Evolutionary conservation across 768 basidiomycete species (phyloP).

Genomic region (Boletus vermiculosoides): DNA sequence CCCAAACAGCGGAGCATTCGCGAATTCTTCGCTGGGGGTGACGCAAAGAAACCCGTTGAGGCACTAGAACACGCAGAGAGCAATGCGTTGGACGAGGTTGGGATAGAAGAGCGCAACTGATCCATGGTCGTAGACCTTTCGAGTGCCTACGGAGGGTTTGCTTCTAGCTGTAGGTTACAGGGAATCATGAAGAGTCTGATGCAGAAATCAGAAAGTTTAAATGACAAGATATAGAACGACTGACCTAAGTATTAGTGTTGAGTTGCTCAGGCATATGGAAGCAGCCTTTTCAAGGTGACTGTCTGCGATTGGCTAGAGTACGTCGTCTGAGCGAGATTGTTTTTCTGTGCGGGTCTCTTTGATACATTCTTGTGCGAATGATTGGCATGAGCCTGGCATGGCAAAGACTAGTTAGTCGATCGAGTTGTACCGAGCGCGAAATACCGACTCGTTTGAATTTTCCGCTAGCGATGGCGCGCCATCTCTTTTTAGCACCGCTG

Average conservation of each 20-base stretch:
- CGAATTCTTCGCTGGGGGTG: conserved; percentile 58
- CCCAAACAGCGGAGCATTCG: conserved; percentile 74
- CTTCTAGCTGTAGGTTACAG: conserved; percentile 11
- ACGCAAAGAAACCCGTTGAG: conserved; percentile 12
- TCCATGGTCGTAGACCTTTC: not conserved
- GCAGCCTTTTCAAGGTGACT: conserved; percentile 61
- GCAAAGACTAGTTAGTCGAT: not conserved
- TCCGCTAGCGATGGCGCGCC: conserved; percentile 66
- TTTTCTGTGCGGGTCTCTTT: conserved; percentile 65
- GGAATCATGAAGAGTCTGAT: conserved; percentile 9
- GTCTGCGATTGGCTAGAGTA: conserved; percentile 69
- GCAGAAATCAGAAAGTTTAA: not conserved
- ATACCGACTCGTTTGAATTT: conserved; percentile 71
- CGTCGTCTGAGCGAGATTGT: conserved; percentile 60
- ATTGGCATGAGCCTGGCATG: conserved; percentile 59
- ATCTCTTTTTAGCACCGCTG: conserved; percentile 79
- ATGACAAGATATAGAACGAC: not conserved
- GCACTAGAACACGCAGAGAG: conserved; percentile 20
- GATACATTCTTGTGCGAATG: conserved; percentile 71
- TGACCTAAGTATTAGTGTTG: conserved; percentile 14
- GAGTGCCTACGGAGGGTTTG: not conserved
- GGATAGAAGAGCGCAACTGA: conserved; percentile 9
- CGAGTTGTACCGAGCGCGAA: not conserved
- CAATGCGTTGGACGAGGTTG: conserved; percentile 30
- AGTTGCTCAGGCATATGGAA: conserved; percentile 60